These are phyloP conservation scores for Alternaria ventricosa DNA, from an alignment of 2,329 filamentous ascomycete species.

Conservation along the genomic window DNA sequence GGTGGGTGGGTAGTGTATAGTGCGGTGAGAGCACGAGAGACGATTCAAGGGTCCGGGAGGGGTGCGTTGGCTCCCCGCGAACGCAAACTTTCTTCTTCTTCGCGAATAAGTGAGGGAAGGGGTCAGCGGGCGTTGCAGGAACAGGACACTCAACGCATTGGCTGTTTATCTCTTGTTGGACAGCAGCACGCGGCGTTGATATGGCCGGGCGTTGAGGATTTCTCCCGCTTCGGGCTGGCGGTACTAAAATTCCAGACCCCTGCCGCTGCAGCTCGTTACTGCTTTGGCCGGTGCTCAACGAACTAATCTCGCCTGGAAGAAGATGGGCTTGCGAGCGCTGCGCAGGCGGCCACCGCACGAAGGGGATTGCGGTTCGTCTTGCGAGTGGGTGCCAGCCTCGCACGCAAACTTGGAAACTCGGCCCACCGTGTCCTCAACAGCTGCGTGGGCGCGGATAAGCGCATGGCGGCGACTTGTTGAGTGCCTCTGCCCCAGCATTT, in stretches of 20 bases:
- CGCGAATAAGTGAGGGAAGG: constrained; percentile 9
- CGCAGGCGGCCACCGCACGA: neutral
- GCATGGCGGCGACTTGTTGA: constrained; percentile 12
- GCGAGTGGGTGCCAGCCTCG: constrained; percentile 14
- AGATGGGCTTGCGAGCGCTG: constrained; percentile 24
- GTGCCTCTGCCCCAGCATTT: constrained; percentile 8
- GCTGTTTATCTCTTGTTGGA: constrained; percentile 39
- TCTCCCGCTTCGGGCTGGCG: constrained; percentile 31
- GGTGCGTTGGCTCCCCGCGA: constrained; percentile 14
- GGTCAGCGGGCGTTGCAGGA: constrained; percentile 26
- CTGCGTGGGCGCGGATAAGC: constrained; percentile 3
- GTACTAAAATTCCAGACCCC: constrained; percentile 42
- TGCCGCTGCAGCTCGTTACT: constrained; percentile 32
- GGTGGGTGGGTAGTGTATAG: constrained; percentile 13
- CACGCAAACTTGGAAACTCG: constrained; percentile 2
- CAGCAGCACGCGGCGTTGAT: constrained; percentile 23
- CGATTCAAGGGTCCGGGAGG: constrained; percentile 22
- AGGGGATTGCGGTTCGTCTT: constrained; percentile 15
- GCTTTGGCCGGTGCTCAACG: constrained; percentile 35
- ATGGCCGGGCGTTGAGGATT: constrained; percentile 40
- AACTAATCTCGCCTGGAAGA: constrained; percentile 29
- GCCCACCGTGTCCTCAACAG: constrained; percentile 22
- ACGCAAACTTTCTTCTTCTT: constrained; percentile 8
- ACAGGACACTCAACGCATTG: constrained; percentile 40
- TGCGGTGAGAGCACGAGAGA: constrained; percentile 16